These are phyloP conservation scores for Malassezia dermatis DNA, from an alignment of 1,284 basidiomycete genomes.

Conservation along the genomic window DNA sequence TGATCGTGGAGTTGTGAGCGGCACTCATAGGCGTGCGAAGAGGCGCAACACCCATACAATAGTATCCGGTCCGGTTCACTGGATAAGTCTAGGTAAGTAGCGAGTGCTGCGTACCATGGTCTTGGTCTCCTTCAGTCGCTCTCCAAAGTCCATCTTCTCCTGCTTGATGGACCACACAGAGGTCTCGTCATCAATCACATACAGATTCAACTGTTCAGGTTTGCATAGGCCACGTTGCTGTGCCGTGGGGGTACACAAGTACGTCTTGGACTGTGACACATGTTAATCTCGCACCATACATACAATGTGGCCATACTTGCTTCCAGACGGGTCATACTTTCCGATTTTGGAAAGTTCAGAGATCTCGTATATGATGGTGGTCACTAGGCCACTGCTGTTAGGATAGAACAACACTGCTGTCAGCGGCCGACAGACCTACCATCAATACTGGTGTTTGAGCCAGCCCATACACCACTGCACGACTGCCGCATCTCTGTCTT, in stretches of 20 bases:
- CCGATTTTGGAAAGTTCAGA: slow-evolving; percentile 73
- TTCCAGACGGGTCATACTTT: slow-evolving; percentile 46
- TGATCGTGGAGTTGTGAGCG: slow-evolving; percentile 56
- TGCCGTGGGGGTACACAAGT: slow-evolving; percentile 52
- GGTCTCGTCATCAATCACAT: slow-evolving; percentile 29
- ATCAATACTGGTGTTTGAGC: slow-evolving; percentile 68
- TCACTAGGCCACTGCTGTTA: slow-evolving; percentile 70
- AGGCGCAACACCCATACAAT: slow-evolving; percentile 64
- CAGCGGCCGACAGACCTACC: slow-evolving; percentile 51
- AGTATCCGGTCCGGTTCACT: slow-evolving; percentile 83
- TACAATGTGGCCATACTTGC: slow-evolving; percentile 2
- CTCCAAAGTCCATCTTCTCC: slow-evolving; percentile 29
- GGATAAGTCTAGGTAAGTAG: slow-evolving; percentile 52
- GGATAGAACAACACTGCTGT: slow-evolving; percentile 66
- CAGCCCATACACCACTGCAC: slow-evolving; percentile 89
- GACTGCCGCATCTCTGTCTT: slow-evolving; percentile 65
- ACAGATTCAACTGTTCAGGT: slow-evolving; percentile 32
- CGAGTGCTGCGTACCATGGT: slow-evolving; percentile 2
- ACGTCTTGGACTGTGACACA: slow-evolving; percentile 52
- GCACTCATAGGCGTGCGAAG: slow-evolving; percentile 51
- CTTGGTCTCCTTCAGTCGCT: slow-evolving; percentile 10
- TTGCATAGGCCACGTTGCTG: slow-evolving; percentile 23
- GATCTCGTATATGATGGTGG: slow-evolving; percentile 94
- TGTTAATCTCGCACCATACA: background rate
- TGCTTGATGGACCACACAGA: slow-evolving; percentile 19